Evolutionary conservation across 768 basidiomycete genomes (phyloP).

Genomic region (Tephrocybe rancida): DNA sequence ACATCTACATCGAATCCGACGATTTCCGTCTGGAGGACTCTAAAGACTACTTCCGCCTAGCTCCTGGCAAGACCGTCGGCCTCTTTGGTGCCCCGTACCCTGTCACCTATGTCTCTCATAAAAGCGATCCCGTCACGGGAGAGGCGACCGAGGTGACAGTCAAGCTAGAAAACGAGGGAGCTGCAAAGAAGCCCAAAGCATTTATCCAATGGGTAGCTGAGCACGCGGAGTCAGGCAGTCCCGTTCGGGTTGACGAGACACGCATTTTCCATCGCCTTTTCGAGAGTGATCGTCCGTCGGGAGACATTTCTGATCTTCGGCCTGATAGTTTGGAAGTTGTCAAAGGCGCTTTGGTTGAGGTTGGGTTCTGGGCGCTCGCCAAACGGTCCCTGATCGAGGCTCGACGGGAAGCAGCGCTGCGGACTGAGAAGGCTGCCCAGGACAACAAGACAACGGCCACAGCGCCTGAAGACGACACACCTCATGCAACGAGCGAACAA

Average conservation of each 20-base stretch:
- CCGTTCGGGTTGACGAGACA: constrained; percentile 85
- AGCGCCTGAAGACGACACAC: constrained; percentile 52
- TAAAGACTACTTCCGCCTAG: constrained; percentile 95
- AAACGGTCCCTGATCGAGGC: constrained; percentile 68
- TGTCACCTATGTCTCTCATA: constrained; percentile 91
- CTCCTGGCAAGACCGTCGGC: constrained; percentile 97
- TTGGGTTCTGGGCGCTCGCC: constrained; percentile 86
- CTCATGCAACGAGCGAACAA: constrained; percentile 74
- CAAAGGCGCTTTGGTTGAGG: constrained; percentile 82
- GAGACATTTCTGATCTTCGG: constrained; percentile 86
- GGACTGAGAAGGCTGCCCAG: constrained; percentile 62
- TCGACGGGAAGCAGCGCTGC: constrained; percentile 59
- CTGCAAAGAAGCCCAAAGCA: constrained; percentile 81
- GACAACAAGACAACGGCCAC: constrained; percentile 37
- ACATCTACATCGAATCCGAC: constrained; percentile 88
- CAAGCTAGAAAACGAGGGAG: constrained; percentile 70
- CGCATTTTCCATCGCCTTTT: constrained; percentile 93
- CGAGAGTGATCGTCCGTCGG: constrained; percentile 88
- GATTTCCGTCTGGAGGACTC: constrained; percentile 94
- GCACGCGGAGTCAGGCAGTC: constrained; percentile 74
- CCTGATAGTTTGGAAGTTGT: constrained; percentile 80
- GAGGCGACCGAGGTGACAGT: constrained; percentile 80
- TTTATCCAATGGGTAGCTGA: constrained; percentile 98
- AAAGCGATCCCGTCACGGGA: constrained; percentile 71
- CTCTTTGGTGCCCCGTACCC: constrained; percentile 92